Evolutionary conservation across 495 filamentous ascomycete species (phyloP).

Genomic region (Talaromyces nanjingensis): DNA sequence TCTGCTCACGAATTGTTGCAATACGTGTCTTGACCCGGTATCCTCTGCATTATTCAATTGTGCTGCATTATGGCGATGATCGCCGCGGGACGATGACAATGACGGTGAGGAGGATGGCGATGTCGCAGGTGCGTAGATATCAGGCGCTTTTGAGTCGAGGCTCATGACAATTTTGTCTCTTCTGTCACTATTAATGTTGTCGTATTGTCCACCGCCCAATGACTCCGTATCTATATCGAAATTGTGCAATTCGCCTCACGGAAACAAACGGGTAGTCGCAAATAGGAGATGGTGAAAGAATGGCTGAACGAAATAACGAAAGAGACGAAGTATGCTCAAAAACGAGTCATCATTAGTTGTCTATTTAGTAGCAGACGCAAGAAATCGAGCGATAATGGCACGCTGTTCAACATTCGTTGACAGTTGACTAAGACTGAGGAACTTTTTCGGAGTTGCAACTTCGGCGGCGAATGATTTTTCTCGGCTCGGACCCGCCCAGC

Average conservation of each 20-base stretch:
- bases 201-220: neutral
- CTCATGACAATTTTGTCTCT: neutral
- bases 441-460: neutral
- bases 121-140: neutral
- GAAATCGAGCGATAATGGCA: neutral
- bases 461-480: neutral
- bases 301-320: neutral
- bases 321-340: neutral
- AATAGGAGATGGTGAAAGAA: neutral
- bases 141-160: neutral
- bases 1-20: neutral
- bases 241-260: neutral
- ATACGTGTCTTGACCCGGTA: neutral
- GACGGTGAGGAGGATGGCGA: neutral
- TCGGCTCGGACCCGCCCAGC: neutral
- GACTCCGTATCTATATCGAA: neutral
- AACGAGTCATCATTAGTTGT: neutral
- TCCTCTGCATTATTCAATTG: constrained; percentile 1
- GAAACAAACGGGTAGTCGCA: neutral
- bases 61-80: neutral
- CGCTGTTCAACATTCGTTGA: neutral
- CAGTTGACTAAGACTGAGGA: neutral
- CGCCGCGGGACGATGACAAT: neutral
- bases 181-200: neutral
- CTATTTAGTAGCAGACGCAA: neutral